Percentiles rank a stretch among this genome's conserved stretches.
Evolutionary conservation across 148 eudicot species (phyloP).

Genomic region (Persicaria tinctoria): DNA sequence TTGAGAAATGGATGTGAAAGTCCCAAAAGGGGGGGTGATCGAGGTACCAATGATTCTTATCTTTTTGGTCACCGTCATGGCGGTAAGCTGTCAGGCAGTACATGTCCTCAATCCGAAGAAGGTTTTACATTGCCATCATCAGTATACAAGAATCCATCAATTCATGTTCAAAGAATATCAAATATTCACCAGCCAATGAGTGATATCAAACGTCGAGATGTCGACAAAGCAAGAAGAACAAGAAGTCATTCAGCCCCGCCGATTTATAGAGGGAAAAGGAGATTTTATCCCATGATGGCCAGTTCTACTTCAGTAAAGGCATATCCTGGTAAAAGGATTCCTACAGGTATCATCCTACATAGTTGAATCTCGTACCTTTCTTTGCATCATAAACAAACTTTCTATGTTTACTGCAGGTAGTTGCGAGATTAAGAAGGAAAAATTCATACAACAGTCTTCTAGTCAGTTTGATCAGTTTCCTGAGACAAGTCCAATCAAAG

Average conservation of each 20-base stretch:
- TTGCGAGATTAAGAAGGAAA: slow-evolving; percentile 24
- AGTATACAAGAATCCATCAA: neutral
- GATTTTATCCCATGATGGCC: slow-evolving; percentile 29
- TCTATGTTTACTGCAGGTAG: slow-evolving; percentile 31
- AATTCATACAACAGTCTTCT: slow-evolving; percentile 15
- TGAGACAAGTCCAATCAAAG: slow-evolving; percentile 23
- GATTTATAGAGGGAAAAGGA: slow-evolving; percentile 46
- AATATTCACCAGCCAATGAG: slow-evolving; percentile 13
- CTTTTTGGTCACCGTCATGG: slow-evolving; percentile 16
- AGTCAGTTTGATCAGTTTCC: slow-evolving; percentile 18
- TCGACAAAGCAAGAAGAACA: slow-evolving; percentile 21
- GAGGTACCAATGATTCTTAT: slow-evolving; percentile 17
- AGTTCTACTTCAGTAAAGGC: slow-evolving; percentile 21
- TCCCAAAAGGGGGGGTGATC: slow-evolving; percentile 6
- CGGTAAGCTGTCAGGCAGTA: slow-evolving; percentile 21
- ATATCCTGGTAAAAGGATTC: slow-evolving; percentile 15
- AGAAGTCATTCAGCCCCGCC: slow-evolving; percentile 97
- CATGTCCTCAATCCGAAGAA: slow-evolving; percentile 10
- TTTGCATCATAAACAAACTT: slow-evolving; percentile 5
- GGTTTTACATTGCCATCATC: neutral
- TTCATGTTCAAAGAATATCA: neutral
- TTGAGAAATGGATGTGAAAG: neutral
- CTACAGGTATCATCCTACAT: slow-evolving; percentile 21
- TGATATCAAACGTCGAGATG: neutral
- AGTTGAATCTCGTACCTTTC: slow-evolving; percentile 8